Percentiles rank a stretch among this genome's conserved stretches.
Conservation (phyloP, 768 basidiomycete species). For the Xerocomellus chrysenteron region DNA sequence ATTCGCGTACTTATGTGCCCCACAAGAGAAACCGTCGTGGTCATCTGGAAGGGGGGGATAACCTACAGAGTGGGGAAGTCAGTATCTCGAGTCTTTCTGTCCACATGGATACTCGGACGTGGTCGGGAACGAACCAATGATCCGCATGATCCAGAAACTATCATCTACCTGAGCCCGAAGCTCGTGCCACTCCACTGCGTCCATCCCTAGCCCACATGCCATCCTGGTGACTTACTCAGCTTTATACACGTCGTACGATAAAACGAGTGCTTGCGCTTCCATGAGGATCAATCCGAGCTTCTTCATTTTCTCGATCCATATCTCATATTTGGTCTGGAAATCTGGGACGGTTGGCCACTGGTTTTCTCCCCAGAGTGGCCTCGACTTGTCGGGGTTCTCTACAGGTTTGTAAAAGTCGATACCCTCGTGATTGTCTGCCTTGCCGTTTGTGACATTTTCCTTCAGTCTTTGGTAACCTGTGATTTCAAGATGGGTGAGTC, state of each 20-base stretch:
- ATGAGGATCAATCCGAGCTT: conserved; percentile 75
- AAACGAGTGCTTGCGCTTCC: conserved; percentile 62
- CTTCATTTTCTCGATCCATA: conserved; percentile 88
- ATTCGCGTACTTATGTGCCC: conserved; percentile 73
- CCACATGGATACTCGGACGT: not conserved
- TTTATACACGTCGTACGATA: not conserved
- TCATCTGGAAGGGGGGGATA: conserved; percentile 84
- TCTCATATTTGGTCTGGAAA: conserved; percentile 65
- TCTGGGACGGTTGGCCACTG: conserved; percentile 69
- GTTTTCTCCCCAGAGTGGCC: conserved; percentile 80
- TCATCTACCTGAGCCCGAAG: conserved; percentile 73
- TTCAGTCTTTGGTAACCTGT: conserved; percentile 77
- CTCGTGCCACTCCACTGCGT: conserved; percentile 62
- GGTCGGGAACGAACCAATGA: conserved; percentile 54
- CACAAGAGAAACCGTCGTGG: conserved; percentile 84
- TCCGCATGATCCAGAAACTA: conserved; percentile 87
- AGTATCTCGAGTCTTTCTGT: not conserved
- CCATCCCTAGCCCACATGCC: conserved; percentile 78
- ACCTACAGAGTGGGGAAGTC: conserved; percentile 40
- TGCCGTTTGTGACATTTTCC: conserved; percentile 85
- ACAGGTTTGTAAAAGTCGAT: conserved; percentile 81
- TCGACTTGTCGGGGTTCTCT: conserved; percentile 63
- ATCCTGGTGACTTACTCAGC: conserved; percentile 48
- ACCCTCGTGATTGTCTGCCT: conserved; percentile 82
- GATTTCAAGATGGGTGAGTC: not conserved